phyloP scores from a whole-genome alignment of 2,329 filamentous ascomycete species.

The Bertia moriformis region DNA sequence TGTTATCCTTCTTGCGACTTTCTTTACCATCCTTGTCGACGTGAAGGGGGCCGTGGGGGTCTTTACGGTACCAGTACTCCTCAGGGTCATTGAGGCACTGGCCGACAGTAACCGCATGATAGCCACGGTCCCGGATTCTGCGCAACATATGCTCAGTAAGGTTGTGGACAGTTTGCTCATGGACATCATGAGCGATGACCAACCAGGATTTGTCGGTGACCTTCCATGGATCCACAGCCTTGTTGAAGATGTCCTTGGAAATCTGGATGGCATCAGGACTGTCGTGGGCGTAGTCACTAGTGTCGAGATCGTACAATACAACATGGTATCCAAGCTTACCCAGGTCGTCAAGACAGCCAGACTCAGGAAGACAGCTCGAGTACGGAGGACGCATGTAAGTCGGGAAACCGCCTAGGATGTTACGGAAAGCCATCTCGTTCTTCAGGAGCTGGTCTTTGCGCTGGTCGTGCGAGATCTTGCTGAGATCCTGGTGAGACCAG shows the following conservation, averaged over 20 bases:
- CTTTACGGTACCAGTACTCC: slow-evolving; percentile 8
- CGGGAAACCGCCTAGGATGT: slow-evolving; percentile 37
- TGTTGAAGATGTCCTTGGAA: slow-evolving; percentile 26
- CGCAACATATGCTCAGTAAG: slow-evolving; percentile 8
- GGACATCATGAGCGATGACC: slow-evolving; percentile 7
- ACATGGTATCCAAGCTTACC: slow-evolving; percentile 29
- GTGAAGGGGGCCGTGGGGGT: background rate
- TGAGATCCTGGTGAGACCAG: slow-evolving; percentile 34
- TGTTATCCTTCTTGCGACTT: background rate
- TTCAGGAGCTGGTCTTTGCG: slow-evolving; percentile 32
- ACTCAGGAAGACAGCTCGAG: slow-evolving; percentile 23
- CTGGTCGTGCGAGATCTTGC: slow-evolving; percentile 21
- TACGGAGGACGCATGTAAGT: slow-evolving; percentile 35
- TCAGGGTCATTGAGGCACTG: slow-evolving; percentile 9
- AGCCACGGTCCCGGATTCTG: slow-evolving; percentile 5
- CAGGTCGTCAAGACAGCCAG: slow-evolving; percentile 21
- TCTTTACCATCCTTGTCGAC: background rate
- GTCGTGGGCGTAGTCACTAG: slow-evolving; percentile 30
- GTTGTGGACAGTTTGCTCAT: slow-evolving; percentile 7
- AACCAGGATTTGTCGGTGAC: slow-evolving; percentile 5
- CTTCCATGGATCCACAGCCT: slow-evolving; percentile 13
- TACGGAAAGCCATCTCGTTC: slow-evolving; percentile 37
- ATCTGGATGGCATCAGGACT: slow-evolving; percentile 25
- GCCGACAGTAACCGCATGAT: slow-evolving; percentile 8
- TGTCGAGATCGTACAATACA: slow-evolving; percentile 33